These are phyloP conservation scores for Candida ficus DNA, from an alignment of 805 yeast genomes.

Conservation along the genomic window DNA sequence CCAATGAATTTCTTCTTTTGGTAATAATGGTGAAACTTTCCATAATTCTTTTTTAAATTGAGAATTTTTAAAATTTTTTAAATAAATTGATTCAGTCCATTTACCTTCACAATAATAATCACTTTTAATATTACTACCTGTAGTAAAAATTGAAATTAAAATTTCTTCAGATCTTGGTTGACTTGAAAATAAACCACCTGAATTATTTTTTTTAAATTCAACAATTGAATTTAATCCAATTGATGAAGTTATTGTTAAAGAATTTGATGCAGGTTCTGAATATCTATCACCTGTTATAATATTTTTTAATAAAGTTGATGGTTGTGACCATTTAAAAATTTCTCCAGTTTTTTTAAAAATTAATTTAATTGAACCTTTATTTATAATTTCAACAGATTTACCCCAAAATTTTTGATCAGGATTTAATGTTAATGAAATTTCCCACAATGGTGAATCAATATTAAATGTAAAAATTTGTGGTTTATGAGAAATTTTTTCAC, in stretches of 20 bases:
- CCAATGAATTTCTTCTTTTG: slow-evolving; percentile 56
- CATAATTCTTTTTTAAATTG: slow-evolving; percentile 47
- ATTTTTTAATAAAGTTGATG: slow-evolving; percentile 77
- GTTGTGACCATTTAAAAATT: slow-evolving; percentile 70
- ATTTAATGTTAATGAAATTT: slow-evolving; percentile 51
- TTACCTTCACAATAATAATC: slow-evolving; percentile 46
- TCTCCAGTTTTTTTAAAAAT: slow-evolving; percentile 59
- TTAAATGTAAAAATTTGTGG: slow-evolving; percentile 83
- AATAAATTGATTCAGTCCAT: slow-evolving; percentile 71
- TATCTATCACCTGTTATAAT: slow-evolving; percentile 94
- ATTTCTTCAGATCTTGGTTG: slow-evolving; percentile 69
- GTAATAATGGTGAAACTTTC: slow-evolving; percentile 63
- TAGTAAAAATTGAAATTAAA: slow-evolving; percentile 29
- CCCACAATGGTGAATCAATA: slow-evolving; percentile 74
- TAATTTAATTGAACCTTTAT: slow-evolving; percentile 64
- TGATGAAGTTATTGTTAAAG: slow-evolving; percentile 61
- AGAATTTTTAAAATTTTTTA: slow-evolving; percentile 25
- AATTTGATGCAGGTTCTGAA: slow-evolving; percentile 68
- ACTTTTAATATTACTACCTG: slow-evolving; percentile 17
- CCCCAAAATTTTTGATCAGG: slow-evolving; percentile 95
- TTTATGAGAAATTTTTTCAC: slow-evolving; percentile 85
- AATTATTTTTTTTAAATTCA: slow-evolving; percentile 50
- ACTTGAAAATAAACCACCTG: slow-evolving; percentile 80
- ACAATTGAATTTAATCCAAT: slow-evolving; percentile 66
- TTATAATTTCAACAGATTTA: slow-evolving; percentile 77